These are phyloP conservation scores for Colletotrichum cuscutae DNA, from an alignment of 2,329 filamentous ascomycete genomes.

Conservation along the genomic window DNA sequence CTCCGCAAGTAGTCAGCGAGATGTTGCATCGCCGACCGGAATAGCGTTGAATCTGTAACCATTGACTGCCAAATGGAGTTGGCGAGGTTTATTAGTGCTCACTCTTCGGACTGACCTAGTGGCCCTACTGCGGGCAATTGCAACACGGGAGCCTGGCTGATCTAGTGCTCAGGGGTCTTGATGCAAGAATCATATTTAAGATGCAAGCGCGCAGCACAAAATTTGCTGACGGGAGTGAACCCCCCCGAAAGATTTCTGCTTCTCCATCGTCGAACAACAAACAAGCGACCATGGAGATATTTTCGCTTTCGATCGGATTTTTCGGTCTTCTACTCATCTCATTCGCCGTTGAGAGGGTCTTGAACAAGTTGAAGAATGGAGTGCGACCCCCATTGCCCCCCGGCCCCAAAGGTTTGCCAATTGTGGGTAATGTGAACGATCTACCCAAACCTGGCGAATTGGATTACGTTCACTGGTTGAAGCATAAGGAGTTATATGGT, in stretches of 20 bases:
- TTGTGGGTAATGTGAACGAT: constrained; percentile 59
- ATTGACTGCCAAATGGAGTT: background rate
- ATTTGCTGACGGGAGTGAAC: background rate
- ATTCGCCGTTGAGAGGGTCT: background rate
- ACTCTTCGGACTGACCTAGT: background rate
- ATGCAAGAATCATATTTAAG: background rate
- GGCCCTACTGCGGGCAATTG: background rate
- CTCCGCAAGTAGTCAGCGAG: background rate
- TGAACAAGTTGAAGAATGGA: background rate
- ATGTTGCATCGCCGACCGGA: background rate
- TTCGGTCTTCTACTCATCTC: background rate
- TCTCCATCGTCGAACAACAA: background rate
- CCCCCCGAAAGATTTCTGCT: background rate
- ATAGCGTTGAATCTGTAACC: background rate
- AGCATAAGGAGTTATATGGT: constrained; percentile 47
- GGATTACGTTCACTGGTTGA: constrained; percentile 48
- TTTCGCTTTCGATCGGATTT: background rate
- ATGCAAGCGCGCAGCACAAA: background rate
- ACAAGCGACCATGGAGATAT: background rate
- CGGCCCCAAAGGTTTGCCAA: constrained; percentile 46
- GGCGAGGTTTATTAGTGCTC: background rate
- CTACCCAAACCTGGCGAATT: constrained; percentile 47
- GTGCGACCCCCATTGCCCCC: constrained; percentile 35
- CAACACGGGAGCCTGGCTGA: background rate
- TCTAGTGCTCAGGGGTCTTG: background rate